Evolutionary conservation across 1,284 basidiomycete genomes (phyloP).

Genomic region (Agroathelia rolfsii): DNA sequence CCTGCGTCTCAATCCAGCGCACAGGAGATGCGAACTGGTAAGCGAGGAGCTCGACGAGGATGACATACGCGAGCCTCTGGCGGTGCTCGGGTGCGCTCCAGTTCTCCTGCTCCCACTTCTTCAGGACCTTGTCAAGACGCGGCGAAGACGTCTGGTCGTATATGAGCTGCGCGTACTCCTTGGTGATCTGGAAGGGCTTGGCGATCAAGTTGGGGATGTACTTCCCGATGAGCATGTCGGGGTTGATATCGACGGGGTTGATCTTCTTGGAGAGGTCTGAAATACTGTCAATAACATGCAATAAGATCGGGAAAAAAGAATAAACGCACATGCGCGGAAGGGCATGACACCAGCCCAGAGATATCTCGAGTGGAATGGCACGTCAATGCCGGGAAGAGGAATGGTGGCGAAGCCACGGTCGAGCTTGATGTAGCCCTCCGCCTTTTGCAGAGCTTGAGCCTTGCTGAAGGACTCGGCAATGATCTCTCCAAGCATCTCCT

Average conservation of each 20-base stretch:
- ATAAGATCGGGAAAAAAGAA: constrained; percentile 6
- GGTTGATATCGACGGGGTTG: constrained; percentile 82
- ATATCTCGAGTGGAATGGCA: constrained; percentile 98
- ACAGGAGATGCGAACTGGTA: constrained; percentile 97
- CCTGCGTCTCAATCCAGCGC: constrained; percentile 98
- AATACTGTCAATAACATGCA: constrained; percentile 7
- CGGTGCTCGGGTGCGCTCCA: constrained; percentile 80
- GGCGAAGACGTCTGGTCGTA: constrained; percentile 93
- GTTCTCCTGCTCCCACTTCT: constrained; percentile 86
- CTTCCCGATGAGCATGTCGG: constrained; percentile 85
- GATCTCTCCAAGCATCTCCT: constrained; percentile 87
- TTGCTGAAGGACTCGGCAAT: constrained; percentile 75
- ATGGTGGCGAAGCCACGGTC: constrained; percentile 96
- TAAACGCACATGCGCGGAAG: constrained; percentile 77
- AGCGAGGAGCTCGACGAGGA: constrained; percentile 91
- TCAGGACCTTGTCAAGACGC: constrained; percentile 86
- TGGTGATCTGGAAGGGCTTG: constrained; percentile 85
- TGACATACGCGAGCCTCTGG: constrained; percentile 89
- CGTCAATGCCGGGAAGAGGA: constrained; percentile 94
- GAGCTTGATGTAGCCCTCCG: constrained; percentile 85
- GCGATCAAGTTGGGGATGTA: constrained; percentile 98
- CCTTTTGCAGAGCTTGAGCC: constrained; percentile 72
- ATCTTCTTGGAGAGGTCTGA: constrained; percentile 97
- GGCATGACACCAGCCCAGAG: constrained; percentile 98
- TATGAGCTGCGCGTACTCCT: constrained; percentile 88